phyloP scores from a whole-genome alignment of 768 basidiomycete species.

The Boletellus sp. region DNA sequence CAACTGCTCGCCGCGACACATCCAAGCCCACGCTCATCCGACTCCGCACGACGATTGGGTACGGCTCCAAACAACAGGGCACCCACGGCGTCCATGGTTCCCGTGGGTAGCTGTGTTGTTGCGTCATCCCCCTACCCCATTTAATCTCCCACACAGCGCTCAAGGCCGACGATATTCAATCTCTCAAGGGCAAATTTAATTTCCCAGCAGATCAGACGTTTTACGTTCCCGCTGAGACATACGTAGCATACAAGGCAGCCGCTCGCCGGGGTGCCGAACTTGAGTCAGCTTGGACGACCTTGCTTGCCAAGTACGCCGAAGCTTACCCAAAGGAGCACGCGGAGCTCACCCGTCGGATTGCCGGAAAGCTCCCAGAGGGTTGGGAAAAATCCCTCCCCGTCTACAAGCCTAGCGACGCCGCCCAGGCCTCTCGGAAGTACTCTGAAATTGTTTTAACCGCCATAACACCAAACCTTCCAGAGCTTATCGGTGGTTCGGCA shows the following conservation, averaged over 20 bases:
- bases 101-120: slow-evolving; percentile 52
- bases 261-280: slow-evolving; percentile 70
- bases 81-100: slow-evolving; percentile 93
- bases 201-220: slow-evolving; percentile 79
- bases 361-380: slow-evolving; percentile 74
- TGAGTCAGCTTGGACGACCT: slow-evolving; percentile 70
- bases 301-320: slow-evolving; percentile 64
- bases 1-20: slow-evolving; percentile 69
- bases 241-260: slow-evolving; percentile 61
- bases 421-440: slow-evolving; percentile 88
- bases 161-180: slow-evolving; percentile 85
- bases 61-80: slow-evolving; percentile 88
- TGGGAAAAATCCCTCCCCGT: slow-evolving; percentile 87
- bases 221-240: slow-evolving; percentile 69
- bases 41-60: slow-evolving; percentile 88
- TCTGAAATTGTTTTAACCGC: slow-evolving; percentile 86
- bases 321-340: slow-evolving; percentile 82
- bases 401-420: slow-evolving; percentile 79
- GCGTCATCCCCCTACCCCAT: not conserved
- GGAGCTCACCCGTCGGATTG: slow-evolving; percentile 81
- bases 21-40: slow-evolving; percentile 85
- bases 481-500: slow-evolving; percentile 85
- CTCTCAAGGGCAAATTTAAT: slow-evolving; percentile 80
- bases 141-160: slow-evolving; percentile 51
- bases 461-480: slow-evolving; percentile 72